phyloP scores from a whole-genome alignment of 2,329 filamentous ascomycete genomes.

The Podosphaera xanthii region DNA sequence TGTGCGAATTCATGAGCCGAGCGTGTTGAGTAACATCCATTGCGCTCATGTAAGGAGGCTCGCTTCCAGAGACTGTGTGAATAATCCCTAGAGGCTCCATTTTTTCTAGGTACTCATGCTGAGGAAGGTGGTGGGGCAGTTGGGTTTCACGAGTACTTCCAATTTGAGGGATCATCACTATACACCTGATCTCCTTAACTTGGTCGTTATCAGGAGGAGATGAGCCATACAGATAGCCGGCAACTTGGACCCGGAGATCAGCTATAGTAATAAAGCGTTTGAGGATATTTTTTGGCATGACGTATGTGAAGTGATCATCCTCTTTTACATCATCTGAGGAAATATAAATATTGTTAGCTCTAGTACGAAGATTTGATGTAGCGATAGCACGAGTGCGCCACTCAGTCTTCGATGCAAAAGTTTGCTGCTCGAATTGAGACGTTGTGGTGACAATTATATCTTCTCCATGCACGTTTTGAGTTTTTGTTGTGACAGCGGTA shows the following conservation, averaged over 20 bases:
- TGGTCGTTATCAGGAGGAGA: conserved; percentile 88
- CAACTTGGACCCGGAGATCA: conserved; percentile 87
- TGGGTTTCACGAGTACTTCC: conserved; percentile 83
- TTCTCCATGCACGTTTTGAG: conserved; percentile 87
- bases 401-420: conserved; percentile 95
- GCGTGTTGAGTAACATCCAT: conserved; percentile 88
- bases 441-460: conserved; percentile 97
- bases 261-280: conserved; percentile 97
- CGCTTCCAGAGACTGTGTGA: conserved; percentile 84
- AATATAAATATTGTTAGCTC: conserved; percentile 96
- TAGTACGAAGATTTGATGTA: conserved; percentile 78
- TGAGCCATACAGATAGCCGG: conserved; percentile 81
- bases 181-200: conserved; percentile 90
- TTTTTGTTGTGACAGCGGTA: conserved; percentile 94
- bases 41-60: conserved; percentile 89
- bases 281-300: conserved; percentile 97
- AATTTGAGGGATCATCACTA: conserved; percentile 94
- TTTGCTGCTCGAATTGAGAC: conserved; percentile 91
- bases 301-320: conserved; percentile 74
- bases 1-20: conserved; percentile 65
- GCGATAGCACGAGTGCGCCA: conserved; percentile 95
- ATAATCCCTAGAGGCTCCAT: conserved; percentile 88
- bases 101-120: conserved; percentile 69
- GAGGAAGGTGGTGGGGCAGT: conserved; percentile 68
- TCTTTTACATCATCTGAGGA: conserved; percentile 83